Conservation (phyloP, 176 grass and related monocot species). For the Urochloa ruziziensis region DNA sequence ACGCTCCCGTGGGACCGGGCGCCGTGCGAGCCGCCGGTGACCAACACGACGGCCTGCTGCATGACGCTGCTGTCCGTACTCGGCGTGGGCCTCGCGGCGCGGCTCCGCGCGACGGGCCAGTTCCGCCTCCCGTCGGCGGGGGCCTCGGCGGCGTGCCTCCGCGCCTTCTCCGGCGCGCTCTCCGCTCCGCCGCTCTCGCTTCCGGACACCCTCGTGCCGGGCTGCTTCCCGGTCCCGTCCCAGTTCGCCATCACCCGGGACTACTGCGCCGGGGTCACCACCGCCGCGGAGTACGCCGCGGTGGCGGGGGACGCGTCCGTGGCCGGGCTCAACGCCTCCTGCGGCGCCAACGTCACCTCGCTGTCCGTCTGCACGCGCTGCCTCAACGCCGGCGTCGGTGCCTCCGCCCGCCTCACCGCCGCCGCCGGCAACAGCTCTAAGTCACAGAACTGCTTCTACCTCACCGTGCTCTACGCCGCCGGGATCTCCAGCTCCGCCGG, state of each 20-base stretch:
- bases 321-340: slow-evolving; percentile 54
- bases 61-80: slow-evolving; percentile 58
- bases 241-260: slow-evolving; percentile 50
- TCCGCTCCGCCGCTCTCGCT: slow-evolving; percentile 56
- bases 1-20: slow-evolving; percentile 73
- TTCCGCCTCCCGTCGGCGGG: slow-evolving; percentile 62
- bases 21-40: slow-evolving; percentile 37
- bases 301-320: neutral
- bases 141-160: slow-evolving; percentile 58
- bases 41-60: slow-evolving; percentile 68
- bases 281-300: slow-evolving; percentile 10
- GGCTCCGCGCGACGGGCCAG: slow-evolving; percentile 54
- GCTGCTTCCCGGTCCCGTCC: slow-evolving; percentile 51
- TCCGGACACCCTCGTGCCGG: slow-evolving; percentile 36
- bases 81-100: slow-evolving; percentile 51
- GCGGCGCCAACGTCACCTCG: slow-evolving; percentile 42
- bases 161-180: slow-evolving; percentile 42
- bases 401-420: slow-evolving; percentile 45
- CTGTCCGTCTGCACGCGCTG: slow-evolving; percentile 43
- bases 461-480: slow-evolving; percentile 64
- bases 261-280: slow-evolving; percentile 71
- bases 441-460: slow-evolving; percentile 49
- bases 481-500: slow-evolving; percentile 51
- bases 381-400: slow-evolving; percentile 39
- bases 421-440: slow-evolving; percentile 54